Percentiles rank a stretch among this genome's conserved stretches.
Evolutionary conservation across 2,329 filamentous ascomycete species (phyloP).

Genomic region (Ceratocystis papillata): DNA sequence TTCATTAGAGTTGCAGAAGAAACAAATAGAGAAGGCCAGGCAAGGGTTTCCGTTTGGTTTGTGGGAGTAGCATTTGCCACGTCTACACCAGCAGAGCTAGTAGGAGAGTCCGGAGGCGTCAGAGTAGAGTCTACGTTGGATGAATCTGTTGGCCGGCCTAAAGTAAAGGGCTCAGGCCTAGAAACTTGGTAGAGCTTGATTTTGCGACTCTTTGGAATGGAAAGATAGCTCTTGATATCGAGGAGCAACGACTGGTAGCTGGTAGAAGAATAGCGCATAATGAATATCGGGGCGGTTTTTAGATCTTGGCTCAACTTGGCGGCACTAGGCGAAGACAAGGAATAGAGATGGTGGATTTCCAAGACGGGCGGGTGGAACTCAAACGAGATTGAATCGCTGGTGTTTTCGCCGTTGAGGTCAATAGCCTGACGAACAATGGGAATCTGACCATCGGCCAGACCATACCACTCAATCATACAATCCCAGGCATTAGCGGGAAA

Average conservation of each 20-base stretch:
- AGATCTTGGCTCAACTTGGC: constrained; percentile 48
- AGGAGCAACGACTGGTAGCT: constrained; percentile 65
- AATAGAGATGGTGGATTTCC: constrained; percentile 68
- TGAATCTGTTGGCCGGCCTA: constrained; percentile 5
- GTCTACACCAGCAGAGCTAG: constrained; percentile 28
- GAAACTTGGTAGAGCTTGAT: constrained; percentile 64
- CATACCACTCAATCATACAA: constrained; percentile 71
- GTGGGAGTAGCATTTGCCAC: constrained; percentile 33
- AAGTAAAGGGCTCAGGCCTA: constrained; percentile 33
- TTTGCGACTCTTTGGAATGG: constrained; percentile 59
- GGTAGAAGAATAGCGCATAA: constrained; percentile 61
- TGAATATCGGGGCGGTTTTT: constrained; percentile 49
- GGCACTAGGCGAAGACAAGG: constrained; percentile 44
- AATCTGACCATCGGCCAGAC: constrained; percentile 55
- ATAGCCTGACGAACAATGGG: constrained; percentile 67
- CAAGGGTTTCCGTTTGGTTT: not conserved
- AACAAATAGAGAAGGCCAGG: constrained; percentile 21
- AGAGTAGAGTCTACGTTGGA: constrained; percentile 28
- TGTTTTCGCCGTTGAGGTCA: constrained; percentile 54
- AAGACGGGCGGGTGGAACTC: constrained; percentile 80
- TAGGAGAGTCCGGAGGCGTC: constrained; percentile 37
- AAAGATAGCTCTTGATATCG: constrained; percentile 56
- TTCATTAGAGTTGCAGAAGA: constrained; percentile 22
- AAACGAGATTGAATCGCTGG: constrained; percentile 48
- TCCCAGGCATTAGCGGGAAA: constrained; percentile 75